These are phyloP conservation scores for Chaetomium globosum DNA, from an alignment of 2,329 filamentous ascomycete species.

Conservation along the genomic window DNA sequence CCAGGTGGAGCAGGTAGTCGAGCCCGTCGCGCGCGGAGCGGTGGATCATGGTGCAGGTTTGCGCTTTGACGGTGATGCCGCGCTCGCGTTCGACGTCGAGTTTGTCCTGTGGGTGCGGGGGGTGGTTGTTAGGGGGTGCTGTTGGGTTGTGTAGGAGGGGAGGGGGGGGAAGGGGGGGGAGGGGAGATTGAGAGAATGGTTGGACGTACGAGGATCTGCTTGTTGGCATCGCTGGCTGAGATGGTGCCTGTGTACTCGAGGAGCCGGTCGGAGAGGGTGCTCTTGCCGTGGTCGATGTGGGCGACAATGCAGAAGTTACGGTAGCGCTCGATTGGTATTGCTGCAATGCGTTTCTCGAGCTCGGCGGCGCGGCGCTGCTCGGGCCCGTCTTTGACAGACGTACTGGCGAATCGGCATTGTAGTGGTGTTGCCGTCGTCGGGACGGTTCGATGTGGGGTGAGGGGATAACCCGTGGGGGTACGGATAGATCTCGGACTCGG, in stretches of 20 bases:
- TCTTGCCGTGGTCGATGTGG: slow-evolving; percentile 98
- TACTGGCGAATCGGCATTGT: slow-evolving; percentile 24
- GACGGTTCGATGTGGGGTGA: not conserved
- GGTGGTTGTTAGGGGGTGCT: not conserved
- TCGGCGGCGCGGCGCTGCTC: slow-evolving; percentile 41
- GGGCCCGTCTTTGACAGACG: slow-evolving; percentile 27
- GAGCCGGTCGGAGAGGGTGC: slow-evolving; percentile 87
- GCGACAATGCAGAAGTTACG: slow-evolving; percentile 99
- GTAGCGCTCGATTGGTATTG: slow-evolving; percentile 76
- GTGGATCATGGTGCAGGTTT: slow-evolving; percentile 98
- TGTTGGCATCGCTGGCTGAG: slow-evolving; percentile 74
- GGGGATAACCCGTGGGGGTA: too few relatives aligned
- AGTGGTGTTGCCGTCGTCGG: not conserved
- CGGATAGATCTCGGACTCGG: too few relatives aligned
- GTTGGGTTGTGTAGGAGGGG: not conserved
- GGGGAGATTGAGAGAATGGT: too few relatives aligned
- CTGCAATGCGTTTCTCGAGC: slow-evolving; percentile 64
- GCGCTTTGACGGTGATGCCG: slow-evolving; percentile 97
- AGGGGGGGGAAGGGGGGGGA: not conserved
- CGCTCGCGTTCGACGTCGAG: slow-evolving; percentile 94
- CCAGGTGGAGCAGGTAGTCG: slow-evolving; percentile 91
- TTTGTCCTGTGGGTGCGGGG: slow-evolving; percentile 64
- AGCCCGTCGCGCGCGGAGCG: slow-evolving; percentile 67
- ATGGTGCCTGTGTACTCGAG: slow-evolving; percentile 96
- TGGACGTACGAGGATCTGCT: slow-evolving; percentile 72